Conservation (phyloP, 805 yeast genomes). For the Ogataea corticis region DNA sequence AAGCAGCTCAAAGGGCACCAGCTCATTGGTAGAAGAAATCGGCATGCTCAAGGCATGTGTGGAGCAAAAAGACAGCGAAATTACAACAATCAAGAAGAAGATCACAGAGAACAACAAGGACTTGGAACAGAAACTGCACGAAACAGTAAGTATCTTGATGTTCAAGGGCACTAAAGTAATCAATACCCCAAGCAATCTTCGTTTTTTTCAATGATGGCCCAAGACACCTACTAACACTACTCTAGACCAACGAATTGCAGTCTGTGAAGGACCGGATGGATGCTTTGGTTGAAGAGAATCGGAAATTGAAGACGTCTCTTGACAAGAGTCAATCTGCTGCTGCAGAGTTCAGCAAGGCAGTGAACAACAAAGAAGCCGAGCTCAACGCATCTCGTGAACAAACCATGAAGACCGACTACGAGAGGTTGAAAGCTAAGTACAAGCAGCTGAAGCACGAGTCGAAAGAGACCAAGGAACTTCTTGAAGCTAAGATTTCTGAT, state of each 20-base stretch:
- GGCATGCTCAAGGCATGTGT: conserved; percentile 29
- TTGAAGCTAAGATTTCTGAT: conserved; percentile 44
- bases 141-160: conserved; percentile 27
- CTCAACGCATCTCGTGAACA: conserved; percentile 29
- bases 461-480: conserved; percentile 40
- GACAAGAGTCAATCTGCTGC: conserved; percentile 38
- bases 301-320: conserved; percentile 41
- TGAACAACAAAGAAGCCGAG: conserved; percentile 39
- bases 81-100: conserved; percentile 33
- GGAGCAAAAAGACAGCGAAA: conserved; percentile 36
- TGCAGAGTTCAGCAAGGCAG: conserved; percentile 35
- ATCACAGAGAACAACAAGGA: conserved; percentile 31
- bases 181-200: conserved; percentile 13
- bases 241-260: conserved; percentile 21
- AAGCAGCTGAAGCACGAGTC: conserved; percentile 48
- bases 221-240: conserved; percentile 19
- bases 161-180: conserved; percentile 12
- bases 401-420: conserved; percentile 30
- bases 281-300: conserved; percentile 45
- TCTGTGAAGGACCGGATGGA: conserved; percentile 39
- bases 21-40: conserved; percentile 32
- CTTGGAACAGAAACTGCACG: conserved; percentile 37
- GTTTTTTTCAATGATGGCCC: conserved; percentile 1
- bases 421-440: conserved; percentile 30
- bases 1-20: conserved; percentile 10